Base-by-base conservation (phyloP, 345 rosid species). In the Chamaenerion angustifolium region DNA sequence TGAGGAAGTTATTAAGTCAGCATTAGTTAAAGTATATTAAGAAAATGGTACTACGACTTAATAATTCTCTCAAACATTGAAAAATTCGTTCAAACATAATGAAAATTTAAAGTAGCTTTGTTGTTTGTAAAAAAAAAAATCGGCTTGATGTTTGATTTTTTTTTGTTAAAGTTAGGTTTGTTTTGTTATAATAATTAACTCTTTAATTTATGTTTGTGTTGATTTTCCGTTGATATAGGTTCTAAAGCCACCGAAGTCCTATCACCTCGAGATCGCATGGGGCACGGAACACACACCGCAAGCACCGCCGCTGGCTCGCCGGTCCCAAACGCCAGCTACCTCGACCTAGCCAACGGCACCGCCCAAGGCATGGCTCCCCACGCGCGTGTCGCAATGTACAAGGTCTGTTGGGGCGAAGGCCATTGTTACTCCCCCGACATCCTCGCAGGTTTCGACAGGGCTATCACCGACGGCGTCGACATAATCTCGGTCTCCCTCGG, bases 251-350 rank as follows among this genome's bases (percentile, higher is more conserved):
- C 58, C 42, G 88, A 79, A 51, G 40, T 63, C 16, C 79, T 63
- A n/a, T 79, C 98, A 10, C 94, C 98, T 1, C 77, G 85, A 8
- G 97, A 89, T 35, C 52, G 8, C 1, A 79, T 86, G 21, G 98
- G 98, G 0, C 98, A 90, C 15, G 98, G 98, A 0, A 86, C 95
- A 0, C 98, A 90, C 69, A 83, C 94, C 10, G 79, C 88, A 0
- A 76, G 75, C 46, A 90, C 92, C 0, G 94, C 92, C 18, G 94
- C 92, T 8, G 95, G 98, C 3, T 67, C 83, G 14, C 73, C 57
- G 2, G 88, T 86, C 10, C 46, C 55, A 0, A 77, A 81, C 57
- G 95, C 94, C 9, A 81, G 81, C 25, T 67, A 83, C 27, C 71
- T 83, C 1, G 98, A 94, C 11, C 77, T 81, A 51, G 95, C 94